Evolutionary conservation across 2,329 filamentous ascomycete genomes (phyloP), one percentile per base, ranked within the genome.

Genomic region (Atkinsonella texensis): DNA sequence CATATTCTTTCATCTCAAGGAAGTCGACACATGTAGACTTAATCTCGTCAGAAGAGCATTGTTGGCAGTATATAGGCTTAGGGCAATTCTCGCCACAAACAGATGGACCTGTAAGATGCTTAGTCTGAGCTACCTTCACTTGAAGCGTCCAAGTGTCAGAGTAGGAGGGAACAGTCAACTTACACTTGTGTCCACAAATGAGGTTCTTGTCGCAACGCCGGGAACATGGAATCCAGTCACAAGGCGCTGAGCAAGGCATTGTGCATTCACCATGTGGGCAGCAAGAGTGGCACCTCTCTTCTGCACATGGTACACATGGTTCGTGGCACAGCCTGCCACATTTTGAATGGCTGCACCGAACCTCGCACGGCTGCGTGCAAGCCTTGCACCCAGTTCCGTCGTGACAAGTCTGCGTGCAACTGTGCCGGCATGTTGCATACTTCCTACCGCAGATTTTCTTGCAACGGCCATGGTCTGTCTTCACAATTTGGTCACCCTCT

Each of bases 1-100:
- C 58, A 60, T 84, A 88, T 1, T 69, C 63, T 35, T 69, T 67
- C 55, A 76, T 68, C 59, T 74, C 65, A 31, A 85, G 68, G 39
- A 79, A 72, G 57, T 87, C 84, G 0, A 84, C 81, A 1, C 64
- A 54, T 5, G 63, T 66, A 1, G 67, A 63, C 46, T 74, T 75
- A 40, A 77, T 64, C 0, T 71, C 65, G 9, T 65, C 63, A 0
- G 58, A 57, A 1, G 66, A 72, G 57, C 83, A 87, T 0, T 59
- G 54, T 52, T 85, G 81, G 58, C 84, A 87, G 57, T 71, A 80
- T 0, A 54, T 57, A 2, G 52, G 35, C 1, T 61, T 46, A 0
- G 81, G 83, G 53, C 84, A 88, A 0, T 53, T 53, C 59, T 87
- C 84, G 1, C 83, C 83, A 56, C 83, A 87, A 2, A 85, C 54